Base-by-base conservation (phyloP, 768 basidiomycete species). In the Heimioporus sp. region DNA sequence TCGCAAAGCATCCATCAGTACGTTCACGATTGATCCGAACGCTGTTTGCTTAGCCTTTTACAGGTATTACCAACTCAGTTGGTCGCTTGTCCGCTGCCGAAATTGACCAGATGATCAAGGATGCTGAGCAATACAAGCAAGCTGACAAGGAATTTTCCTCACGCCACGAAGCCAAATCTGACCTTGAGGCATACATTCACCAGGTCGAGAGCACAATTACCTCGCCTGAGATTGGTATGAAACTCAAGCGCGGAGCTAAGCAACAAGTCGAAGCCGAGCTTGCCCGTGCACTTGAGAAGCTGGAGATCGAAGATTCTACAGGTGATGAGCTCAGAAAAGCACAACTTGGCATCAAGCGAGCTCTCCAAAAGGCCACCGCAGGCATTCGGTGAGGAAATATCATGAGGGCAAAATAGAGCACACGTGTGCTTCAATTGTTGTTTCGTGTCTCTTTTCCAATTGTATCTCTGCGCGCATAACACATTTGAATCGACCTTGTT, bases 81-180 rank as follows among this genome's bases (percentile, higher is more conserved):
- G 97, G 97, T 60, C 95, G 97, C 76, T 85, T 99, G 62, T 97
- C 96, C 43, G 83, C 88, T 48, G 91, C 87, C 62, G 97, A 99
- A 81, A 99, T 99, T 58, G 95, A 98, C 67, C 95, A 98, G 76
- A 98, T 98, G 97, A 97, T 98, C 80, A 94, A 95, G 81, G 96
- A 98, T 68, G 66, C 97, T 48, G 96, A 98, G 73, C 92, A 94
- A 73, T 97, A 83, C 84, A 95, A 94, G 80, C 83, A 85, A 69
- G 92, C 89, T 24, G 90, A 93, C 82, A 97, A 94, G 79, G 97
- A 98, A 72, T 98, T 96, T 83, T 91, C 92, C 57, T 87, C 95
- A 50, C 90, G 90, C 60, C 97, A 99, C 71, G 95, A 98, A 76
- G 94, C 97, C 57, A 97, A 95, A 75, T 91, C 94, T 43, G 95